Percentiles rank a stretch among this genome's conserved stretches.
Conservation (phyloP, 345 rosid species). For the Eucalyptus curtisii region DNA sequence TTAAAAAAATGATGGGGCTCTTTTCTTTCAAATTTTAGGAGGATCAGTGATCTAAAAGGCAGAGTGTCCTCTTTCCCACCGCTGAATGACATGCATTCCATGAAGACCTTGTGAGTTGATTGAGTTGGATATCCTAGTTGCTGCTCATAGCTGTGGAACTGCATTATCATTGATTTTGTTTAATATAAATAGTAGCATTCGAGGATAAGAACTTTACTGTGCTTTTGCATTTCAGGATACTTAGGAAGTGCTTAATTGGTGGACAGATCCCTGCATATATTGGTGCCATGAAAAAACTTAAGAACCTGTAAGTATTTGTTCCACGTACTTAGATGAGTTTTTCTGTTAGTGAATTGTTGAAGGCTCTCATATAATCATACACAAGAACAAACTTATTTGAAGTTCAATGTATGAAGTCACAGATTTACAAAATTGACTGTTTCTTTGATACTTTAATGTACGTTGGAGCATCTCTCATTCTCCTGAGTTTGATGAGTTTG, state of each 20-base stretch:
- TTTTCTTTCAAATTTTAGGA: conserved; percentile 22
- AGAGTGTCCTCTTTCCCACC: conserved; percentile 41
- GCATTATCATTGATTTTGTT: not conserved
- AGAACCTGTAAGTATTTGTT: conserved; percentile 47
- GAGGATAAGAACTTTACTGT: not conserved
- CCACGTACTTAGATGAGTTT: not conserved
- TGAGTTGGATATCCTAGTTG: not conserved
- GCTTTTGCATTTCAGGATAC: conserved; percentile 28
- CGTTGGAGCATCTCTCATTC: not conserved
- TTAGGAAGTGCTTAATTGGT: conserved; percentile 47
- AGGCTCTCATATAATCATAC: not conserved
- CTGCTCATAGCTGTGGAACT: not conserved
- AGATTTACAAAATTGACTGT: not conserved
- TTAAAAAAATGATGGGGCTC: not conserved
- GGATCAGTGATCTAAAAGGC: conserved; percentile 73
- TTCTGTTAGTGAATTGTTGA: not conserved
- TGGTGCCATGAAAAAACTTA: conserved; percentile 46
- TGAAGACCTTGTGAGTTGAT: conserved; percentile 70
- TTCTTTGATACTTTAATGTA: not conserved
- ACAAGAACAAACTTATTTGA: not conserved
- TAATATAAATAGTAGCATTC: not conserved
- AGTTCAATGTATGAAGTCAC: not conserved
- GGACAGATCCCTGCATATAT: conserved; percentile 57
- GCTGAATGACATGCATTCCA: conserved; percentile 30
- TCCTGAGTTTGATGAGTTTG: not conserved